These are phyloP conservation scores for Pythium biforme DNA, from an alignment of 352 stramenopile species.

Conservation along the genomic window DNA sequence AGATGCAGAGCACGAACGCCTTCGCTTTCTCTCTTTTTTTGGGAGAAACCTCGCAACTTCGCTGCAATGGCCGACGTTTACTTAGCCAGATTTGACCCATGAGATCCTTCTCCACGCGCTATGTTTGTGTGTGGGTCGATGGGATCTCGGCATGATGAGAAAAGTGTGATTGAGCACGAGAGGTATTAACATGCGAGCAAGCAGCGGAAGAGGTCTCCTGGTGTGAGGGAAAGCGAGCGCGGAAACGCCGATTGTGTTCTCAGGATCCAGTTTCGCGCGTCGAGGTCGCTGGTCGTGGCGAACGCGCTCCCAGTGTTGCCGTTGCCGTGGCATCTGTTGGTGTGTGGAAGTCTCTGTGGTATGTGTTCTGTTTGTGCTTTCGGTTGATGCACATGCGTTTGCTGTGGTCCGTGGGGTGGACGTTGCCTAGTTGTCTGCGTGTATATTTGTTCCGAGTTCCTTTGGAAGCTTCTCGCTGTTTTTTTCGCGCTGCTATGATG, in stretches of 20 bases:
- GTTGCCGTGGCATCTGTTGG: neutral
- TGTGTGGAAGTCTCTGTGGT: neutral
- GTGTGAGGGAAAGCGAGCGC: too few species aligned
- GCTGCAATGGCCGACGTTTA: conserved; percentile 19
- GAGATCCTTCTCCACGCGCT: neutral
- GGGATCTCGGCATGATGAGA: conserved; percentile 26
- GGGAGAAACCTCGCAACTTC: neutral
- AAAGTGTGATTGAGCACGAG: conserved; percentile 20
- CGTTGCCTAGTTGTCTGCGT: too few species aligned
- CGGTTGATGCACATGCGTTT: neutral
- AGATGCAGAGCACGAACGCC: too few species aligned
- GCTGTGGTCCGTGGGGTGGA: too few species aligned
- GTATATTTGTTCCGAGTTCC: too few species aligned
- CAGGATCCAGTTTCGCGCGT: too few species aligned
- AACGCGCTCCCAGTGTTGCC: neutral
- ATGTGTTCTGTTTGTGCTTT: neutral
- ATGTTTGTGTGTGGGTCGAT: neutral
- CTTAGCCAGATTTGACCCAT: conserved; percentile 35
- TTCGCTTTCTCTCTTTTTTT: neutral
- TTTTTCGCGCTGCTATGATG: conserved; percentile 23
- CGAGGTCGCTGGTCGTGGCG: neutral
- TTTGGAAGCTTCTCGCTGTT: neutral
- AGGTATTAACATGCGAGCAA: conserved; percentile 21
- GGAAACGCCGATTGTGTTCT: too few species aligned
- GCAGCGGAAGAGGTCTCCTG: neutral